These are phyloP conservation scores for Zelopaecilomyces penicillatus DNA, from an alignment of 2,329 filamentous ascomycete species.

Conservation along the genomic window DNA sequence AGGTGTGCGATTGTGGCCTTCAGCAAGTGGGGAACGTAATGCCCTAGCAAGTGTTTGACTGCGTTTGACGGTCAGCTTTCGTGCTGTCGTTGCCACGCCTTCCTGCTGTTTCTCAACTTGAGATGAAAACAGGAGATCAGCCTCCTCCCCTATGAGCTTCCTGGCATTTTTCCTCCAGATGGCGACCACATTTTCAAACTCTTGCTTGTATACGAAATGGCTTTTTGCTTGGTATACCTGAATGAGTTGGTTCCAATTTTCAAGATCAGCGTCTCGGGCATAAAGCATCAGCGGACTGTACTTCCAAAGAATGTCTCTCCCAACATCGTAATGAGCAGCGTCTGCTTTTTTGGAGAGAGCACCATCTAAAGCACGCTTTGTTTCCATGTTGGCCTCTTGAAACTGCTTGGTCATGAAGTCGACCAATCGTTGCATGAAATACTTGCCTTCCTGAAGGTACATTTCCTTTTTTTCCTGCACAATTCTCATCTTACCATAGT, in stretches of 20 bases:
- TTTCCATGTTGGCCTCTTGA: slow-evolving; percentile 63
- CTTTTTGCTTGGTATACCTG: slow-evolving; percentile 73
- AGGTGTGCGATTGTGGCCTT: slow-evolving; percentile 42
- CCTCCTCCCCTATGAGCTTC: slow-evolving; percentile 68
- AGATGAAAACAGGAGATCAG: slow-evolving; percentile 79
- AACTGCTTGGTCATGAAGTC: slow-evolving; percentile 79
- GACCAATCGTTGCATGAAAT: slow-evolving; percentile 71
- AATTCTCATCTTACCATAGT: slow-evolving; percentile 84
- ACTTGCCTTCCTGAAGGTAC: slow-evolving; percentile 66
- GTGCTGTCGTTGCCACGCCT: slow-evolving; percentile 63
- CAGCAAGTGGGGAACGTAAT: slow-evolving; percentile 59
- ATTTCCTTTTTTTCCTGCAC: slow-evolving; percentile 90
- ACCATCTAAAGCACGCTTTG: slow-evolving; percentile 54
- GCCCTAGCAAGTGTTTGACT: slow-evolving; percentile 77
- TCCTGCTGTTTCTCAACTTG: slow-evolving; percentile 80
- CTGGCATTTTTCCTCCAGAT: slow-evolving; percentile 74
- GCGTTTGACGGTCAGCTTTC: slow-evolving; percentile 88
- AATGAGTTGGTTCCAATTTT: slow-evolving; percentile 74
- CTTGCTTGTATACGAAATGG: slow-evolving; percentile 67
- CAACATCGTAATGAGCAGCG: slow-evolving; percentile 58
- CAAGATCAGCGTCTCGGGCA: slow-evolving; percentile 70
- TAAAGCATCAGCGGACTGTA: slow-evolving; percentile 85
- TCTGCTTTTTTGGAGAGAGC: slow-evolving; percentile 61
- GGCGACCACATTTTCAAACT: slow-evolving; percentile 69
- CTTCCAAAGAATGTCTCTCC: slow-evolving; percentile 71